Evolutionary conservation across 441 rosid species (phyloP), one percentile per base, ranked within the genome.

Genomic region (Pelargonium cotyledonis): DNA sequence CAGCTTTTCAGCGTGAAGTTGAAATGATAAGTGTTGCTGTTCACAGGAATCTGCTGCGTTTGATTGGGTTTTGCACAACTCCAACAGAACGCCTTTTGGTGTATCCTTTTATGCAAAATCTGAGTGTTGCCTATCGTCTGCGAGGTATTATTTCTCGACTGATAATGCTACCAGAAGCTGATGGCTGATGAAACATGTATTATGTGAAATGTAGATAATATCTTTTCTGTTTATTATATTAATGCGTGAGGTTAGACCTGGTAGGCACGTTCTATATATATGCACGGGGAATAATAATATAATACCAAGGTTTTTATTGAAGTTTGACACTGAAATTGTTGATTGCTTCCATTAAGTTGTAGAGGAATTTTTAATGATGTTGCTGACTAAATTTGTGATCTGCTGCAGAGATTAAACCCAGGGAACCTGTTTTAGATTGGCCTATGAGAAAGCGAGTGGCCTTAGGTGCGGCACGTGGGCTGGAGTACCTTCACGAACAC

Each of bases 11-110:
- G 76, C 91, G 97, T 2, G 98, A 93, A 81, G 92, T 93, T 57
- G 97, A 93, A 84, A 88, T 93, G 94, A 93, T 93, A 78, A 90
- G 97, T 85, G 80, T 93, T 73, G 98, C 98, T 0, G 97, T 93
- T 57, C 98, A 91, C 61, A 83, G 97, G 8, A 93, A 91, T 79
- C 91, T 93, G 70, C 95, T 91, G 35, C 80, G 94, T 68, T 81
- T 93, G 29, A 85, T 84, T 19, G 98, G 98, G 12, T 91, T 91
- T 67, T 89, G 92, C 63, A 85, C 89, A 76, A 86, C 98, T 15
- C 79, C 88, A 53, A 73, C 88, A n/a, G 98, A 93, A 76, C 85
- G 88, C 81, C 89, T 93, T 69, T 89, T 93, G 53, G 93, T 93
- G 63, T 93, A 93, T 58, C 96, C 97, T 1, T 89, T 83, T 78